Evolutionary conservation across 495 filamentous ascomycete species (phyloP).

Genomic region (Tricharina praecox): DNA sequence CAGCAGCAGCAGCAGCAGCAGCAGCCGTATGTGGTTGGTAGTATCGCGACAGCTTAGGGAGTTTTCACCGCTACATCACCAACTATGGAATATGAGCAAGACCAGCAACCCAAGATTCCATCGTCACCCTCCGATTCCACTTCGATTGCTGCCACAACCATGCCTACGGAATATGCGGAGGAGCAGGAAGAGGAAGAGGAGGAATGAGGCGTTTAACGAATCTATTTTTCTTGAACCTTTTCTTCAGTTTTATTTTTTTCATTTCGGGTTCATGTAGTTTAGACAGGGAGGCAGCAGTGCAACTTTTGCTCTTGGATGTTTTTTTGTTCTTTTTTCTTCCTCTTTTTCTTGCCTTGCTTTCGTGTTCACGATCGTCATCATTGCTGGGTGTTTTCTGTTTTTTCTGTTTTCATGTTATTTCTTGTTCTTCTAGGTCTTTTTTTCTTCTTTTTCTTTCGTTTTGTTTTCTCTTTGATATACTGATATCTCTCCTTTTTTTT

Average conservation of each 20-base stretch:
- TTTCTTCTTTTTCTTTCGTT: background rate
- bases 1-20: background rate
- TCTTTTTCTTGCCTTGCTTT: background rate
- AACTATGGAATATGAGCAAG: too few species aligned
- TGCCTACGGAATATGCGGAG: too few species aligned
- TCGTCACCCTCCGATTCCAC: too few species aligned
- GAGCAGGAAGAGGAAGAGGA: background rate
- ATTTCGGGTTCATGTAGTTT: conserved; percentile 17
- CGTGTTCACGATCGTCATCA: conserved; percentile 10
- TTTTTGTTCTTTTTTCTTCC: conserved; percentile 10
- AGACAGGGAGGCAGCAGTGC: conserved; percentile 10
- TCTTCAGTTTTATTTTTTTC: too few species aligned
- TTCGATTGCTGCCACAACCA: too few species aligned
- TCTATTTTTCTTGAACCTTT: too few species aligned
- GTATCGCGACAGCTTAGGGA: background rate
- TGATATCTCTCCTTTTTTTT: too few species aligned
- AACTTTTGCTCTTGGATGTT: conserved; percentile 10
- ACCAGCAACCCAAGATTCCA: too few species aligned
- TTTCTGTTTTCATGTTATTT: background rate
- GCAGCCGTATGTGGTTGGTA: background rate
- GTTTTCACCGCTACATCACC: too few species aligned
- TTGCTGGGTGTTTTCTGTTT: background rate
- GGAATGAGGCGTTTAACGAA: conserved; percentile 7
- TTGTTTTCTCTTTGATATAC: background rate
- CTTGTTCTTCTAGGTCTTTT: background rate